These are phyloP conservation scores for Leccinum barrowsii DNA, from an alignment of 768 basidiomycete genomes.

Conservation along the genomic window DNA sequence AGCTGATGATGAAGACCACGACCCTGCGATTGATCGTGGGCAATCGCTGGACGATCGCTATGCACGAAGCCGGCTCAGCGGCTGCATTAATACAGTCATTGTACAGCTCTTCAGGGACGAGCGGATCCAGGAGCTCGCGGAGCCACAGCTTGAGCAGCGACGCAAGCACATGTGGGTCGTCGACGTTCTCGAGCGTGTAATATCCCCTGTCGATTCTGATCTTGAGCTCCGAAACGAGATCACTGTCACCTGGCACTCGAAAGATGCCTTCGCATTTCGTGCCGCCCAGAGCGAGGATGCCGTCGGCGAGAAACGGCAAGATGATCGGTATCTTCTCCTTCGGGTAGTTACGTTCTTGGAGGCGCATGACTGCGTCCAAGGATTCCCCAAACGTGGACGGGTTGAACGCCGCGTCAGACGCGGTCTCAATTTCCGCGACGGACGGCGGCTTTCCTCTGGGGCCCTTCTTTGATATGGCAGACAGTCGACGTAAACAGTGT, in stretches of 20 bases:
- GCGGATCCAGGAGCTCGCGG: constrained; percentile 87
- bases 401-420: constrained; percentile 93
- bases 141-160: constrained; percentile 93
- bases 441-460: constrained; percentile 83
- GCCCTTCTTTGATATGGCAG: constrained; percentile 74
- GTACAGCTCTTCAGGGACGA: constrained; percentile 88
- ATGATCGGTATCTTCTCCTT: constrained; percentile 86
- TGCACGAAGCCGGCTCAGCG: constrained; percentile 62
- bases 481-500: constrained; percentile 79
- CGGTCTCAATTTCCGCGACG: constrained; percentile 85
- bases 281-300: constrained; percentile 86
- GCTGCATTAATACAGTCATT: constrained; percentile 80
- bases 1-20: constrained; percentile 84
- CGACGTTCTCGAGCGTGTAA: constrained; percentile 84
- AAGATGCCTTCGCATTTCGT: constrained; percentile 88
- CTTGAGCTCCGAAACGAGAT: constrained; percentile 84
- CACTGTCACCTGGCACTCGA: constrained; percentile 86
- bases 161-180: constrained; percentile 87
- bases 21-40: constrained; percentile 87
- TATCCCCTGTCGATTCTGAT: constrained; percentile 88
- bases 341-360: constrained; percentile 86
- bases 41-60: constrained; percentile 70
- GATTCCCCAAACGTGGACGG: constrained; percentile 93
- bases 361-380: constrained; percentile 74
- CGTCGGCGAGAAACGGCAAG: constrained; percentile 89